Evolutionary conservation across 2,329 filamentous ascomycete genomes (phyloP), one percentile per base, ranked within the genome.

Genomic region (Paecilomyces sp.): DNA sequence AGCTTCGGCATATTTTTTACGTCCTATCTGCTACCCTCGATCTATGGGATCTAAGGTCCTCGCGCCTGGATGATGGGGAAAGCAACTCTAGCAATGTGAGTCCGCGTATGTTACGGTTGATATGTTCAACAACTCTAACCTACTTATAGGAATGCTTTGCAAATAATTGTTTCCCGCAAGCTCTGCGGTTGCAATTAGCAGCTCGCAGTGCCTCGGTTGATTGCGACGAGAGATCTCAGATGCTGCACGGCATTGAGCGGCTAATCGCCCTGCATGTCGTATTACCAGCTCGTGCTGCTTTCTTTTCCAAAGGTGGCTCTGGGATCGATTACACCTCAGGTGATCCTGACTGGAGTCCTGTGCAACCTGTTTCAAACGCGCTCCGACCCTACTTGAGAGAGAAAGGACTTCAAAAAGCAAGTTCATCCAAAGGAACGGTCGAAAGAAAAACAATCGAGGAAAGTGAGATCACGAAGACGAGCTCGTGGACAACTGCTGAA

Each of bases 201-300:
- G 61, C 71, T 3, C 65, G 67, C 12, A 66, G 62, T 13, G 62
- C 65, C 55, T 66, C 65, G 24, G 64, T 71, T 12, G 68, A 72
- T 30, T 71, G 68, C 8, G 70, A 71, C 54, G 71, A 74, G 54
- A 68, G 64, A 50, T 62, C 65, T 18, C 68, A 69, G 31, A 67
- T 75, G 2, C 60, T 72, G 13, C 69, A 71, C 58, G 66, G 69
- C 8, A 61, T 77, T 55, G 75, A 77, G 61, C 69, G 72, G 53
- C 63, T 74, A 9, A 70, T 75, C 58, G 75, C 72, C 9, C 67
- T 77, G 34, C 75, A 78, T 66, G 70, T 77, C n/a, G 65, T 78
- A 1, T 67, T 78, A 4, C 76, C 75, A 7, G 67, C 74, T 5
- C 75, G 76, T 28, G 68, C 67, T 4, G 64, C 66, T 5, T 79